Evolutionary conservation across 164 flowering plant genomes (phyloP).

Genomic region (Vitis riparia): DNA sequence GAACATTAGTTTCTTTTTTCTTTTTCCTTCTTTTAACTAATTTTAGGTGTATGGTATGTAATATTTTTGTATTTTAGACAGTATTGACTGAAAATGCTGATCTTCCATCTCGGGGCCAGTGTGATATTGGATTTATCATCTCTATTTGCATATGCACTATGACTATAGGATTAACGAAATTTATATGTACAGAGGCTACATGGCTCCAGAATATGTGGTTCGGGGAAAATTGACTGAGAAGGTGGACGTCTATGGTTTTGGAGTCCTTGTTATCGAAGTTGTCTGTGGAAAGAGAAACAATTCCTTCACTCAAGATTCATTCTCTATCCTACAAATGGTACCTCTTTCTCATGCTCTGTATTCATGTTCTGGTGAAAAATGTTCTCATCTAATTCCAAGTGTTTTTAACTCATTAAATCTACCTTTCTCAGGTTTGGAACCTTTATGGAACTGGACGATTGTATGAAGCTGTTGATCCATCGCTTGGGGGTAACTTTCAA

Average conservation of each 20-base stretch:
- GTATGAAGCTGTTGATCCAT: conserved; percentile 57
- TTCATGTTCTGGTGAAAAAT: neutral
- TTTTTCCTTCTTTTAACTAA: neutral
- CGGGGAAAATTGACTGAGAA: conserved; percentile 68
- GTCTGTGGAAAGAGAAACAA: conserved; percentile 43
- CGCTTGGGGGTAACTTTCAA: conserved; percentile 39
- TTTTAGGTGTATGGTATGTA: too few species aligned
- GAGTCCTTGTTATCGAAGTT: conserved; percentile 63
- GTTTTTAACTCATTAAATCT: neutral
- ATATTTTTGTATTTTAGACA: too few species aligned
- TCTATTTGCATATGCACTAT: too few species aligned
- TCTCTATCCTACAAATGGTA: conserved; percentile 50
- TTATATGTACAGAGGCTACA: conserved; percentile 50
- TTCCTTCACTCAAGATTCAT: conserved; percentile 29
- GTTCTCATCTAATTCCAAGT: neutral
- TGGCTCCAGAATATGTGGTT: conserved; percentile 72
- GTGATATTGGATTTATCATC: too few species aligned
- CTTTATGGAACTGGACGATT: conserved; percentile 39
- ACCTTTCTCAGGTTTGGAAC: conserved; percentile 60
- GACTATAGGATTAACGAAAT: neutral
- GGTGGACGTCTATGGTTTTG: conserved; percentile 78
- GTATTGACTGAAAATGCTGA: too few species aligned
- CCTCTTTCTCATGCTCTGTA: neutral
- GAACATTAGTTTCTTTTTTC: neutral
- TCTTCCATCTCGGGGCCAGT: too few species aligned